phyloP scores from a whole-genome alignment of 148 eudicot species.

The Agrostemma githago region DNA sequence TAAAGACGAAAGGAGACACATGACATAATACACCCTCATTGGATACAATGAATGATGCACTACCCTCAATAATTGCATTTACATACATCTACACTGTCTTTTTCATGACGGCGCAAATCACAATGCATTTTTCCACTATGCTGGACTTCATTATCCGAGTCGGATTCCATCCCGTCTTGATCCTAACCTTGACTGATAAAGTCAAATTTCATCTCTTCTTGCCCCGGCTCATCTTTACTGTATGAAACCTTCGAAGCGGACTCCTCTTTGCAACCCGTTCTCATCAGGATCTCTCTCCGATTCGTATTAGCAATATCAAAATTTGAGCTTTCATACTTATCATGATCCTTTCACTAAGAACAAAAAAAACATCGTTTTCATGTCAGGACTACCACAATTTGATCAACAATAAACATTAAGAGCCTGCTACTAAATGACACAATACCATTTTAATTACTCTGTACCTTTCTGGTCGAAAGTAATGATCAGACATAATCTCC shows the following conservation, averaged over 20 bases:
- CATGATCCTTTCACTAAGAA: not conserved
- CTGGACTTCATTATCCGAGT: not conserved
- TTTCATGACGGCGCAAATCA: not conserved
- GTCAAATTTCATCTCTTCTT: not conserved
- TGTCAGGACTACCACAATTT: not conserved
- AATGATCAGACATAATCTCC: not conserved
- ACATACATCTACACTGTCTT: not conserved
- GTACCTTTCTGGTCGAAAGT: not conserved
- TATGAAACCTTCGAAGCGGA: not conserved
- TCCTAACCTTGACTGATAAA: not conserved
- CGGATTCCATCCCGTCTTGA: not conserved
- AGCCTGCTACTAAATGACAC: not conserved
- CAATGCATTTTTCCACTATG: not conserved
- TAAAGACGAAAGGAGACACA: no score
- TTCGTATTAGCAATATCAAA: not conserved
- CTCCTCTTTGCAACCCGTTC: not conserved
- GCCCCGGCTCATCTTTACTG: not conserved
- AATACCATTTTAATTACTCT: not conserved
- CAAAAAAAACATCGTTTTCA: not conserved
- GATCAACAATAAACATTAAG: no score
- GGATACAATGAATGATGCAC: slow-evolving; percentile 11
- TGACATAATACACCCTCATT: no score
- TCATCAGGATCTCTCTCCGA: no score
- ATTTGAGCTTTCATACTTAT: not conserved
- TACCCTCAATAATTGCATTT: not conserved